Evolutionary conservation across 2,329 filamentous ascomycete species (phyloP), one percentile per base, ranked within the genome.

Genomic region (Remersonia thermophila): DNA sequence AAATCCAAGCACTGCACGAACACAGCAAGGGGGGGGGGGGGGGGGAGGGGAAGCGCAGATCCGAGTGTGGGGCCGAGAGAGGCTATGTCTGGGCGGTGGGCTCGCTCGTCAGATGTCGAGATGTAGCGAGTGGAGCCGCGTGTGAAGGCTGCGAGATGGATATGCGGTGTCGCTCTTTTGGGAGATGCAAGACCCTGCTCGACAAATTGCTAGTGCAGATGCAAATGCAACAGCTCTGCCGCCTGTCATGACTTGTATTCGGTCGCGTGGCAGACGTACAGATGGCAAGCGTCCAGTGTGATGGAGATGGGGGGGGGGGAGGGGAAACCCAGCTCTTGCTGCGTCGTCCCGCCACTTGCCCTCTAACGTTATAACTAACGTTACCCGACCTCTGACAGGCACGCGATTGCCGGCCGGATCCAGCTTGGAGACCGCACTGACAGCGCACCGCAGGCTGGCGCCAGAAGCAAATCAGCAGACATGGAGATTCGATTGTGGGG

Each of bases 121-220:
- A 13, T 35, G 23, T 20, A 29, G 14, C 13, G 33, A n/a, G 36
- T 44, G 41, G 40, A 23, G 23, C 28, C 27, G 17, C 16, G 28
- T n/a, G 27, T 27, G 41, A 44, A 41, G 27, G 28, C 43, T 23
- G 20, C 20, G 26, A 39, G 38, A 35, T 37, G 38, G 41, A 39
- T 41, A 43, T 45, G 41, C 41, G 43, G 43, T 45, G 43, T 43
- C 41, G 43, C 27, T 27, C 13, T 30, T 14, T 35, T 20, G 18
- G 32, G 25, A 33, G 29, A 16, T 28, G 29, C 15, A 16, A 9
- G 26, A 14, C 36, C 26, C 32, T 38, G 26, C 30, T 33, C 32
- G 27, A 33, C 31, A 30, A 25, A 27, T 30, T 37, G 33, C 35
- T 38, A 29, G 35, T 30, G 25, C 35, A 30, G 33, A 43, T 37